Conservation (phyloP, 352 stramenopile genomes). For the Stephanocyclus meneghinianus region DNA sequence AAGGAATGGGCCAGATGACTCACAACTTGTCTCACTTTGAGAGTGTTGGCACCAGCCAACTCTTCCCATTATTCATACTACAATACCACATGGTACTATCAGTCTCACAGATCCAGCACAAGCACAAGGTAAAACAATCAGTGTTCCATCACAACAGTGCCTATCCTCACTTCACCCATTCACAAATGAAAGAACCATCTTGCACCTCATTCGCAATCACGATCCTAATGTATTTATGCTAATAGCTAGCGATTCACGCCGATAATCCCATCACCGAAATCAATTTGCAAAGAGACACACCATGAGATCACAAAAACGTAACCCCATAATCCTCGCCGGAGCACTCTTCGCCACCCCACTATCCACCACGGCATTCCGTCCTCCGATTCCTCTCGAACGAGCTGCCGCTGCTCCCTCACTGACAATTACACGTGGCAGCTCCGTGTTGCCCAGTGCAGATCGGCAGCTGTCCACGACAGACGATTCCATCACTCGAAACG, state of each 20-base stretch:
- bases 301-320: not conserved
- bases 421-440: not conserved
- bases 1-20: too few relatives aligned
- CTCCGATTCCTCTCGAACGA: slow-evolving; percentile 1
- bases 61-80: too few relatives aligned
- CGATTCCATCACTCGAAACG: slow-evolving; percentile 12
- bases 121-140: too few relatives aligned
- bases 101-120: too few relatives aligned
- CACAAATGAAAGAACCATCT: too few relatives aligned
- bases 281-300: too few relatives aligned
- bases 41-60: too few relatives aligned
- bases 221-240: too few relatives aligned
- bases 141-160: not conserved
- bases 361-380: slow-evolving; percentile 23
- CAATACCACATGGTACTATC: too few relatives aligned
- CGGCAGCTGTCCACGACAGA: not conserved
- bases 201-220: too few relatives aligned
- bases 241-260: too few relatives aligned
- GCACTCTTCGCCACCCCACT: slow-evolving; percentile 40
- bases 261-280: not conserved
- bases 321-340: slow-evolving; percentile 28
- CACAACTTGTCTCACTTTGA: too few relatives aligned
- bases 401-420: not conserved
- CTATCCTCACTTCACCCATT: not conserved
- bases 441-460: not conserved